Evolutionary conservation across 2,329 filamentous ascomycete species (phyloP).

Genomic region (Tolypocladium ovalisporum): DNA sequence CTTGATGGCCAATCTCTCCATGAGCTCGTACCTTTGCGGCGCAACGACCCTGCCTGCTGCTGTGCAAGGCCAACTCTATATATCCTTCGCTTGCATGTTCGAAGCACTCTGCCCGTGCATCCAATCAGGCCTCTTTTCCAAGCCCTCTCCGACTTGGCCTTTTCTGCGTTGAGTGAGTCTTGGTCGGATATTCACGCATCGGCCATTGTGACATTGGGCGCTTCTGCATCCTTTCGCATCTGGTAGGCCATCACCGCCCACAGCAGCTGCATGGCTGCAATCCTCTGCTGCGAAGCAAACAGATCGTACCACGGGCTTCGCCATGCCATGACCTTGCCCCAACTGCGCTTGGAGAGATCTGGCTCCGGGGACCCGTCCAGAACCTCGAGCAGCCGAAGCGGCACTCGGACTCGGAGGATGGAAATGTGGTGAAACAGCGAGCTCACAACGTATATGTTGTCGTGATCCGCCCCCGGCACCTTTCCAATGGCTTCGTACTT

Average conservation of each 20-base stretch:
- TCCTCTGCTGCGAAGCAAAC: constrained; percentile 40
- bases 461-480: constrained; percentile 32
- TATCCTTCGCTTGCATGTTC: background rate
- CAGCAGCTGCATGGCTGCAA: constrained; percentile 44
- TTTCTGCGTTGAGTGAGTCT: background rate
- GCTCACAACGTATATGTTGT: constrained; percentile 53
- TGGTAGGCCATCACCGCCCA: constrained; percentile 52
- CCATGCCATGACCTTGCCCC: constrained; percentile 43
- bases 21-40: background rate
- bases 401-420: constrained; percentile 48
- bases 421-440: constrained; percentile 51
- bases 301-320: constrained; percentile 53
- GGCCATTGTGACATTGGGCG: background rate
- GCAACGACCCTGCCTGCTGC: background rate
- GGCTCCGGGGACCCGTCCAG: constrained; percentile 34
- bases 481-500: constrained; percentile 47
- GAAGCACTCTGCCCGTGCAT: background rate
- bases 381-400: constrained; percentile 38
- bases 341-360: constrained; percentile 26
- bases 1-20: background rate
- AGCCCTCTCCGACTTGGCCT: background rate
- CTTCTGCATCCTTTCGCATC: constrained; percentile 33
- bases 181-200: constrained; percentile 4
- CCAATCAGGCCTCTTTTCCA: background rate
- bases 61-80: background rate